Evolutionary conservation across 2,329 filamentous ascomycete genomes (phyloP).

Genomic region (Fusarium sulawesiense): DNA sequence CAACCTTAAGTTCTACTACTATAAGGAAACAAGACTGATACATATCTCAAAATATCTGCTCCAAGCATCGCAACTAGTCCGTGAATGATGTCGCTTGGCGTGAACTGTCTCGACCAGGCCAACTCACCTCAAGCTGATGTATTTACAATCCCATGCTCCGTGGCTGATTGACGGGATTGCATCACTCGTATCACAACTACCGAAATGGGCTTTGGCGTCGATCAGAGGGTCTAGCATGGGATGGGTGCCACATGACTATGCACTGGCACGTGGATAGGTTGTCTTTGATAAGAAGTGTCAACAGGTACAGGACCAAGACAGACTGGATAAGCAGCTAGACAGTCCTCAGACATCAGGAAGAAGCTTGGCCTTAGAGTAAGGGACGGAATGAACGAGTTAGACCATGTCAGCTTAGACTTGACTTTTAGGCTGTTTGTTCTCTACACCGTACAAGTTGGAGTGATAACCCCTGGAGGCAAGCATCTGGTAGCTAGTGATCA

Average conservation of each 20-base stretch:
- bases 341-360: background rate
- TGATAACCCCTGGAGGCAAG: background rate
- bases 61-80: background rate
- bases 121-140: background rate
- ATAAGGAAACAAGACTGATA: conserved; percentile 12
- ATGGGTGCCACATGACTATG: conserved; percentile 36
- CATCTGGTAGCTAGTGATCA: background rate
- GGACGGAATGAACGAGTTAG: background rate
- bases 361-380: background rate
- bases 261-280: conserved; percentile 30
- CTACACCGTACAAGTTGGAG: background rate
- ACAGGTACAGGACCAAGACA: background rate
- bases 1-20: conserved; percentile 3
- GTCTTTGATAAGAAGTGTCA: conserved; percentile 24
- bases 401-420: background rate
- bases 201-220: conserved; percentile 32
- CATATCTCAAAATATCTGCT: background rate
- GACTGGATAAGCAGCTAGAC: conserved; percentile 6
- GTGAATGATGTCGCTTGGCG: background rate
- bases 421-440: background rate
- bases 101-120: background rate
- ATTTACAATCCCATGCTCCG: background rate
- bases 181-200: conserved; percentile 34
- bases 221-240: conserved; percentile 35
- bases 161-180: conserved; percentile 37